Conservation (phyloP, 2,329 filamentous ascomycete genomes). For the Penicillium rolfsii region DNA sequence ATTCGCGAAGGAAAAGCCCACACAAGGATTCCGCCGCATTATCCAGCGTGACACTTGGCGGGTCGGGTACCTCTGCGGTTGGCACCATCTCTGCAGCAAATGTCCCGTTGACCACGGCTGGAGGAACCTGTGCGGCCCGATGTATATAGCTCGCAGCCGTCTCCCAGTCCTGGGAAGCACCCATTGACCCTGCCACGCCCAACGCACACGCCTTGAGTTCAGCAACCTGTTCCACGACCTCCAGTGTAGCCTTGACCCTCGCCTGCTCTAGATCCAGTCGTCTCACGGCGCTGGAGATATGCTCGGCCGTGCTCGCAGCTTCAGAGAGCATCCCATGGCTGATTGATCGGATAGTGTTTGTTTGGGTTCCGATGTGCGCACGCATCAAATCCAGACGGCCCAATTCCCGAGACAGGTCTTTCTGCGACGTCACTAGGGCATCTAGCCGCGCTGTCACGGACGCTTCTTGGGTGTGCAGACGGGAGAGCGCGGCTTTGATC, state of each 20-base stretch:
- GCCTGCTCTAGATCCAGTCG: constrained; percentile 88
- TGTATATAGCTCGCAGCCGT: constrained; percentile 88
- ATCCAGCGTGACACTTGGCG: constrained; percentile 83
- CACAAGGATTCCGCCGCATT: constrained; percentile 87
- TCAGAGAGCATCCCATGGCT: constrained; percentile 88
- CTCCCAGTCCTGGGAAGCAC: constrained; percentile 97
- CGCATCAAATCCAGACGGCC: constrained; percentile 85
- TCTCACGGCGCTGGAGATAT: constrained; percentile 84
- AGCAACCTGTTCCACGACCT: constrained; percentile 92
- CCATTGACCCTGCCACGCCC: constrained; percentile 94
- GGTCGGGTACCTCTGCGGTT: constrained; percentile 91
- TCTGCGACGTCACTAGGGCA: constrained; percentile 76
- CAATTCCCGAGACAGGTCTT: constrained; percentile 83
- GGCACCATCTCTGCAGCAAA: constrained; percentile 94
- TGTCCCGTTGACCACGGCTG: constrained; percentile 75
- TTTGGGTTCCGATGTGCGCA: constrained; percentile 84
- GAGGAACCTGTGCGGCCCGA: constrained; percentile 78
- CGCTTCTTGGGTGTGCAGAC: constrained; percentile 76
- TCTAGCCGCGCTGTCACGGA: constrained; percentile 74
- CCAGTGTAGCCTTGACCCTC: constrained; percentile 84
- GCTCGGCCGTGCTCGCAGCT: constrained; percentile 80
- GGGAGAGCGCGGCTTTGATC: constrained; percentile 74
- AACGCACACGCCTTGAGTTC: constrained; percentile 97
- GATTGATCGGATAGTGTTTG: constrained; percentile 78
- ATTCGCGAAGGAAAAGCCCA: constrained; percentile 87